Percentiles rank a stretch among this genome's conserved stretches.
Evolutionary conservation across 2,329 filamentous ascomycete species (phyloP).

Genomic region (Aschersonia sp.): DNA sequence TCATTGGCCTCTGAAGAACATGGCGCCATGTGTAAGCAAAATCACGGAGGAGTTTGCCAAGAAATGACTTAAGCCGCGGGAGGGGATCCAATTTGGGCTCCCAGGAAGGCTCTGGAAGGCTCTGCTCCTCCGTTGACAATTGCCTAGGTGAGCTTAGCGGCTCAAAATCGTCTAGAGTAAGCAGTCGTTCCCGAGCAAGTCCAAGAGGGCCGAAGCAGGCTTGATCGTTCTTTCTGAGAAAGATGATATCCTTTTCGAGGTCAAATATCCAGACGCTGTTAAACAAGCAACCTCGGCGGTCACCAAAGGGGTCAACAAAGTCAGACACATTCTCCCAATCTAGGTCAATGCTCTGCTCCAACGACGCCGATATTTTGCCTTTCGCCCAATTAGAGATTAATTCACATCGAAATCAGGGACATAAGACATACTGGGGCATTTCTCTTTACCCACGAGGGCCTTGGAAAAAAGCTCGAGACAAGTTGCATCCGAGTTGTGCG

Average conservation of each 20-base stretch:
- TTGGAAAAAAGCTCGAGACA: background rate
- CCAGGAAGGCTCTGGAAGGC: slow-evolving; percentile 6
- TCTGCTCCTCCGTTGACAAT: background rate
- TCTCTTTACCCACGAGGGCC: background rate
- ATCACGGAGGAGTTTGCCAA: slow-evolving; percentile 6
- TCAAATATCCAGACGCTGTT: slow-evolving; percentile 10
- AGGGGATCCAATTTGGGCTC: slow-evolving; percentile 2
- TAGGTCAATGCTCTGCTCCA: slow-evolving; percentile 2
- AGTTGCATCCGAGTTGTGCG: background rate
- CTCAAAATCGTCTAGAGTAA: slow-evolving; percentile 7
- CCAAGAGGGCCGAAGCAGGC: slow-evolving; percentile 1
- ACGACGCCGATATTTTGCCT: background rate
- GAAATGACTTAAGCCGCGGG: slow-evolving; percentile 4
- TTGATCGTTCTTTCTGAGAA: slow-evolving; percentile 6
- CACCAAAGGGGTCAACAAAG: slow-evolving; percentile 10
- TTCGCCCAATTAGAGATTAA: background rate
- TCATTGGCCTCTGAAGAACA: background rate
- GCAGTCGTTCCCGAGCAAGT: slow-evolving; percentile 3
- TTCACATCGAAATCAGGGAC: background rate
- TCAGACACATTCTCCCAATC: slow-evolving; percentile 8
- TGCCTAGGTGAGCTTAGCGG: background rate
- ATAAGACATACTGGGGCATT: background rate
- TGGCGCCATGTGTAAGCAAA: slow-evolving; percentile 10
- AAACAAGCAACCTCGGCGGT: slow-evolving; percentile 6
- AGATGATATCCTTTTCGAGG: slow-evolving; percentile 5